Percentiles rank a stretch among this genome's conserved stretches.
These are phyloP conservation scores for Parvularia atlantis DNA, from an alignment of 78 protist species.

Conservation along the genomic window DNA sequence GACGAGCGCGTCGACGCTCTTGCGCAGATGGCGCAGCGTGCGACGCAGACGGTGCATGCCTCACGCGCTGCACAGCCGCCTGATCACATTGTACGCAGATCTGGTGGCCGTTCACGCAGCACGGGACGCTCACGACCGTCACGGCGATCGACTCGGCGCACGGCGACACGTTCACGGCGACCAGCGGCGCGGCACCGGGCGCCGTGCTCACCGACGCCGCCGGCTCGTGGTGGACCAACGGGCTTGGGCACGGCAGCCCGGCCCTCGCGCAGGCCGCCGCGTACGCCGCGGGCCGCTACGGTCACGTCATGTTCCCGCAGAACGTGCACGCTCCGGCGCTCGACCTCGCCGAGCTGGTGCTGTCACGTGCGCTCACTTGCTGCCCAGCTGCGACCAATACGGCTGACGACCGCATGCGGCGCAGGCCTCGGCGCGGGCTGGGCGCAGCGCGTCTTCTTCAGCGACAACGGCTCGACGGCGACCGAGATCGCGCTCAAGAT, in stretches of 20 bases:
- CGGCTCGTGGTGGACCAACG: slow-evolving; percentile 28
- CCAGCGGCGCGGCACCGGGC: not conserved
- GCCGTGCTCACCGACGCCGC: slow-evolving; percentile 10
- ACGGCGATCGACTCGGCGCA: not conserved
- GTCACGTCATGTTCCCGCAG: slow-evolving; percentile 40
- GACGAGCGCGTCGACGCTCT: too few relatives aligned
- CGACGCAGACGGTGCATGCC: too few relatives aligned
- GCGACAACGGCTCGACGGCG: slow-evolving; percentile 47
- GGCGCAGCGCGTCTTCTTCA: slow-evolving; percentile 24
- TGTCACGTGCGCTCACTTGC: too few relatives aligned
- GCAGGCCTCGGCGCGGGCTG: slow-evolving; percentile 6
- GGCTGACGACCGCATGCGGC: too few relatives aligned
- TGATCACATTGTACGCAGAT: too few relatives aligned
- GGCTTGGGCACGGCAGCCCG: slow-evolving; percentile 8
- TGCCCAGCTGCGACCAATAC: too few relatives aligned
- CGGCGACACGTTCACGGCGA: not conserved
- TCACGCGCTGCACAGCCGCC: too few relatives aligned
- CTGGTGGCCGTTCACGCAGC: slow-evolving; percentile 55
- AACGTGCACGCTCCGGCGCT: slow-evolving; percentile 23
- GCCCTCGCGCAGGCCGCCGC: not conserved
- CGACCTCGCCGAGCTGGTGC: not conserved
- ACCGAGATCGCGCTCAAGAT: slow-evolving; percentile 40
- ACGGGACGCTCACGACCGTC: not conserved
- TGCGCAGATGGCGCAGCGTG: too few relatives aligned
- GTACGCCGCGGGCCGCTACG: slow-evolving; percentile 24